Conservation (phyloP, 495 filamentous ascomycete genomes). For the Copromyces sp. region DNA sequence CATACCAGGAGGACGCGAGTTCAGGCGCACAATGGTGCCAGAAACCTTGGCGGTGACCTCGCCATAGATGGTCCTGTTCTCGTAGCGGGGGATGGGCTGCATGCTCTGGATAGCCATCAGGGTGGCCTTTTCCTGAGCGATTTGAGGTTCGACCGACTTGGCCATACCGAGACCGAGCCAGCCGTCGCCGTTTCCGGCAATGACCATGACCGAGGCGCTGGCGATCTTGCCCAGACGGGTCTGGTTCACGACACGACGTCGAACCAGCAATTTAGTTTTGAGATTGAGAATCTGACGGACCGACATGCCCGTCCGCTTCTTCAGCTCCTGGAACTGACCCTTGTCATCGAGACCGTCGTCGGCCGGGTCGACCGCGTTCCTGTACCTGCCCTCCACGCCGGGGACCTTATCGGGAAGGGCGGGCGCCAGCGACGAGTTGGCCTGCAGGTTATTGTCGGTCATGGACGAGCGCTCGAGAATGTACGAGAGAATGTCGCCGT, state of each 20-base stretch:
- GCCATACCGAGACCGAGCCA: conserved; percentile 81
- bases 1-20: conserved; percentile 78
- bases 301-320: conserved; percentile 59
- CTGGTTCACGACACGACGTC: conserved; percentile 73
- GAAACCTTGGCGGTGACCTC: conserved; percentile 76
- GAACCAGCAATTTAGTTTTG: conserved; percentile 55
- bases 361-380: conserved; percentile 31
- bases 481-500: conserved; percentile 30
- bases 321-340: conserved; percentile 40
- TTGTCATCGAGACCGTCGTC: conserved; percentile 32
- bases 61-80: conserved; percentile 83
- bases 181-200: conserved; percentile 79
- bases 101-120: conserved; percentile 76
- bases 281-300: conserved; percentile 44
- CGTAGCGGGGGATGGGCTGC: conserved; percentile 79
- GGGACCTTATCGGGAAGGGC: conserved; percentile 33
- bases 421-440: conserved; percentile 32
- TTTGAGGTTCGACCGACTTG: conserved; percentile 62
- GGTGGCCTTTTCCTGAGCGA: conserved; percentile 55
- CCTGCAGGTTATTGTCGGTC: conserved; percentile 21
- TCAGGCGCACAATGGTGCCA: conserved; percentile 69
- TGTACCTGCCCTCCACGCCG: conserved; percentile 39
- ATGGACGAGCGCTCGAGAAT: conserved; percentile 31
- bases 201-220: conserved; percentile 55
- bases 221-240: conserved; percentile 89